Conservation (phyloP, 202 grass and related monocot species). For the Brachypodium distachyon region DNA sequence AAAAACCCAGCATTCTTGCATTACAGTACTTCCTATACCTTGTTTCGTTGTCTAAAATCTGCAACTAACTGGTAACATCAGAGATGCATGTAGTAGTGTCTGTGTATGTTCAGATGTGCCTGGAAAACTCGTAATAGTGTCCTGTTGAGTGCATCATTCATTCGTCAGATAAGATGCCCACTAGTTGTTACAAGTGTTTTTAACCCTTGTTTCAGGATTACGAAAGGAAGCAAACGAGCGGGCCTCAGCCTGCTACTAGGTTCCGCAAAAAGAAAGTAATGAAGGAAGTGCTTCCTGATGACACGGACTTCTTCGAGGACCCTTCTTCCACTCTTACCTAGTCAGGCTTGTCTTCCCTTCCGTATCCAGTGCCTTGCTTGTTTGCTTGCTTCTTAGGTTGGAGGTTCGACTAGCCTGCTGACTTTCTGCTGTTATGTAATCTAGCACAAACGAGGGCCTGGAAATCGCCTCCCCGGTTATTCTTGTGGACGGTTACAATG, state of each 20-base stretch:
- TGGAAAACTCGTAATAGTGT: neutral
- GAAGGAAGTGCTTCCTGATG: conserved; percentile 66
- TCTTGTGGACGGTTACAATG: conserved; percentile 93
- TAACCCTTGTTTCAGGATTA: conserved; percentile 46
- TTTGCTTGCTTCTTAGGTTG: neutral
- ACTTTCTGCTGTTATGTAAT: conserved; percentile 18
- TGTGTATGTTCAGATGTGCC: neutral
- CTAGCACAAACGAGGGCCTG: conserved; percentile 62
- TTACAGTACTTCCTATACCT: neutral
- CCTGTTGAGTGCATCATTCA: neutral
- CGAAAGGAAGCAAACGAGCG: conserved; percentile 48
- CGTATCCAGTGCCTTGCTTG: neutral
- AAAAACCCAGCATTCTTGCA: neutral
- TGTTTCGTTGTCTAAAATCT: neutral
- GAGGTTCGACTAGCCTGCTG: neutral
- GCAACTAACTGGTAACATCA: neutral
- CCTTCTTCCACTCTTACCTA: conserved; percentile 60
- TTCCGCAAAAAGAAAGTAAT: conserved; percentile 78
- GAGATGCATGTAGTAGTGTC: neutral
- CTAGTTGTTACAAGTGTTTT: neutral
- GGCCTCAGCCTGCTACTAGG: conserved; percentile 45
- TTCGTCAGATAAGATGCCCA: neutral
- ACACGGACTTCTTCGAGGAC: conserved; percentile 52
- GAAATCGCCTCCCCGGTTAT: conserved; percentile 71
- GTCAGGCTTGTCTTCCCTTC: conserved; percentile 38